Evolutionary conservation across 768 basidiomycete genomes (phyloP).

Genomic region (Mrakia frigida): DNA sequence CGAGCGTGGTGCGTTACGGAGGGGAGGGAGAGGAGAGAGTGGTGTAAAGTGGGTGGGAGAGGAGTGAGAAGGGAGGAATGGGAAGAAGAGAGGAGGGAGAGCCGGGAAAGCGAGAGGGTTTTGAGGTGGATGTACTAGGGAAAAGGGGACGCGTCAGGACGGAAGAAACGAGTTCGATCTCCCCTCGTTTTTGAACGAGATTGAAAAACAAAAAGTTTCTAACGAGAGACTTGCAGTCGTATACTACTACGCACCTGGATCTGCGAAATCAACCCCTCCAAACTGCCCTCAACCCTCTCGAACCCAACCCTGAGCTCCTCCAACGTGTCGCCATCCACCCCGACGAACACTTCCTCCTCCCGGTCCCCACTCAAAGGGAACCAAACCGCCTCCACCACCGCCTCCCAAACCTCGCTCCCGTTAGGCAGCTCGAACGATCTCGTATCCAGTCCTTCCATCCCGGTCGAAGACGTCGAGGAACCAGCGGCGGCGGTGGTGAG

Average conservation of each 20-base stretch:
- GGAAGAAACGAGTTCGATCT: not conserved
- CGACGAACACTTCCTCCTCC: not conserved
- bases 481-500: not conserved
- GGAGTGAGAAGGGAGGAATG: not conserved
- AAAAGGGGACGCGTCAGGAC: not conserved
- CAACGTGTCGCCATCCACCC: constrained; percentile 21
- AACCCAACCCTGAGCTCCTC: constrained; percentile 29
- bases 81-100: constrained; percentile 10
- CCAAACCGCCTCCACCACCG: not conserved
- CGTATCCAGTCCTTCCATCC: not conserved
- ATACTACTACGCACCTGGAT: not conserved
- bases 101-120: constrained; percentile 5
- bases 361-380: not conserved
- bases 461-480: no score
- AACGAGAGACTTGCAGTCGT: not conserved
- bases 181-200: no score
- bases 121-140: constrained; percentile 30
- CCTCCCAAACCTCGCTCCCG: constrained; percentile 17
- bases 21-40: constrained; percentile 15
- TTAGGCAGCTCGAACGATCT: not conserved
- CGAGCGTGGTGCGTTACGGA: constrained; percentile 1
- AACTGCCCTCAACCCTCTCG: constrained; percentile 8
- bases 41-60: not conserved
- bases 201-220: not conserved
- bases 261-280: constrained; percentile 15